Evolutionary conservation across 2,329 filamentous ascomycete species (phyloP), one percentile per base, ranked within the genome.

Genomic region (Neofusicoccum umdonicola): DNA sequence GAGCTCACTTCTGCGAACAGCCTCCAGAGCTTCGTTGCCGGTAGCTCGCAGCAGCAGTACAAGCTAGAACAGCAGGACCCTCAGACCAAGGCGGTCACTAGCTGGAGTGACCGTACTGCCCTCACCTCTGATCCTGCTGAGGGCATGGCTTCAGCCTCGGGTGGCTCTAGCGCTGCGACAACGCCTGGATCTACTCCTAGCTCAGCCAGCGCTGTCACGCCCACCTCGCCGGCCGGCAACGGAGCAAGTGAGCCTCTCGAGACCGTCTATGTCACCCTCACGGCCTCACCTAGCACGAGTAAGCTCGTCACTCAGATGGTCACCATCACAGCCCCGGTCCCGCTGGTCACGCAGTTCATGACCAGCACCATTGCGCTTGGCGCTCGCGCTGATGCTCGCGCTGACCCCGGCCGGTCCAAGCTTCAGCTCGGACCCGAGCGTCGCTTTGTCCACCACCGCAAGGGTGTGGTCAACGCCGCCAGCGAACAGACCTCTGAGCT

Each of bases 51-150:
- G 50, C 64, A 62, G 58, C 22, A 65, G 48, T 62, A 62, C 57
- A 60, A 60, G 65, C 69, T 78, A 44, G 73, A 64, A 13, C 79
- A 81, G 68, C 78, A 81, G 61, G 79, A 82, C 66, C 77, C 77
- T 11, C 77, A 78, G 69, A 70, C 74, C 15, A 68, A 68, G 7
- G 80, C 81, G 15, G 77, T 80, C 13, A 61, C 67, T 7, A 71
- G 75, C 71, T 83, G 73, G 67, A 71, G 73, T 12, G 65, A 65
- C 3, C 77, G 80, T 57, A 79, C 75, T 6, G 80, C 80, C 7
- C 63, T 75, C 58, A 75, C 73, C 39, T 72, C 74, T 2, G 66
- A 75, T 48, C 63, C 68, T 15, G 13, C n/a, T 11, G 35, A 54
- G 19, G 56, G 57, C 13, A 56, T 57, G 42, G 64, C 35, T 13